Evolutionary conservation across 164 flowering plant genomes (phyloP).

Genomic region (Taxillus chinensis): DNA sequence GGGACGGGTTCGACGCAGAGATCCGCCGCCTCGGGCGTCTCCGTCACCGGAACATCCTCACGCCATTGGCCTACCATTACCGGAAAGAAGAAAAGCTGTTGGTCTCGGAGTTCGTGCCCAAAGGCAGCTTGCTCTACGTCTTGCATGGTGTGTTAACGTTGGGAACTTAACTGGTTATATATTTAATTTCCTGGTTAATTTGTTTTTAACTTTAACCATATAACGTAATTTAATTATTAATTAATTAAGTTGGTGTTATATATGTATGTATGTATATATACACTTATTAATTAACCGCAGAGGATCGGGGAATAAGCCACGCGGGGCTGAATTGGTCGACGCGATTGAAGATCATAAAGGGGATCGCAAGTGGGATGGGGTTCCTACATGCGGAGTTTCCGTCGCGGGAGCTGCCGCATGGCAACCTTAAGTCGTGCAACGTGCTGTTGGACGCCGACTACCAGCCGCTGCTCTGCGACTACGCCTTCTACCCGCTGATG

Average conservation of each 20-base stretch:
- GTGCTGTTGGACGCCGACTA: conserved; percentile 2
- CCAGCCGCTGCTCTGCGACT: not conserved
- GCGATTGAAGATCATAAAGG: not conserved
- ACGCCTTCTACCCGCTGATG: too few species aligned
- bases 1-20: not conserved
- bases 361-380: not conserved
- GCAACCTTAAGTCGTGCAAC: not conserved
- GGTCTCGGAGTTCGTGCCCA: not conserved
- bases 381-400: not conserved
- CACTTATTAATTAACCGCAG: too few species aligned
- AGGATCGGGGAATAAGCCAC: too few species aligned
- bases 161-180: too few species aligned
- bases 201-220: too few species aligned
- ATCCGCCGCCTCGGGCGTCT: not conserved
- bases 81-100: not conserved
- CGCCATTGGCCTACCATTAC: not conserved
- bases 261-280: too few species aligned
- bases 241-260: too few species aligned
- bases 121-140: not conserved
- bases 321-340: too few species aligned
- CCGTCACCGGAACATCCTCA: not conserved
- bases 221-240: too few species aligned
- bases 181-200: too few species aligned
- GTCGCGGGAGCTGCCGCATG: not conserved
- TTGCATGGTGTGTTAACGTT: not conserved